A percentile compares a stretch with the other conserved stretches of the same genome.
Conservation (phyloP, 1,139 yeast species). For the Candida buenavistaensis region DNA sequence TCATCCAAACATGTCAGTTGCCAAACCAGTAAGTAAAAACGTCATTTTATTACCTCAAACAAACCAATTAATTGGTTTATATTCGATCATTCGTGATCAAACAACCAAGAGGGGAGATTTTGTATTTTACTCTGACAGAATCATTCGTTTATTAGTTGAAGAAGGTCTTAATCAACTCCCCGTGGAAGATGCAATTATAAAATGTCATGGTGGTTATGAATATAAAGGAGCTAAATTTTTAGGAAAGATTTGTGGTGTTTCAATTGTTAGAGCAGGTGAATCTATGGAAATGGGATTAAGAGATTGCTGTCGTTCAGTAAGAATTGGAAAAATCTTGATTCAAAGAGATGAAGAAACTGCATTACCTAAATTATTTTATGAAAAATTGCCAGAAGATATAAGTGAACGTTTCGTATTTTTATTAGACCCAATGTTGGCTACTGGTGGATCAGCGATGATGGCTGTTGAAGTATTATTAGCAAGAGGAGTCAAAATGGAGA, state of each 20-base stretch:
- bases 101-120: constrained; percentile 84
- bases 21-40: constrained; percentile 39
- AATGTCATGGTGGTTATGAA: constrained; percentile 73
- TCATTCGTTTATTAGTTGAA: constrained; percentile 88
- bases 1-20: constrained; percentile 17
- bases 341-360: constrained; percentile 94
- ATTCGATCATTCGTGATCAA: constrained; percentile 84
- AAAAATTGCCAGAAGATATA: constrained; percentile 90
- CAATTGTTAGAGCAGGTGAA: constrained; percentile 97
- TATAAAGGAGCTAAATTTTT: constrained; percentile 80
- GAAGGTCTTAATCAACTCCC: constrained; percentile 94
- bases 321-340: constrained; percentile 93
- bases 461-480: constrained; percentile 87
- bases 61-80: constrained; percentile 82
- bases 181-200: constrained; percentile 62
- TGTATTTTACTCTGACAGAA: constrained; percentile 91
- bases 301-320: constrained; percentile 91
- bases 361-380: constrained; percentile 78
- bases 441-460: constrained; percentile 98
- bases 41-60: constrained; percentile 81
- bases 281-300: constrained; percentile 98
- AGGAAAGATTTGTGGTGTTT: constrained; percentile 96
- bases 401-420: constrained; percentile 83
- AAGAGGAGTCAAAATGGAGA: constrained; percentile 83
- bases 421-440: constrained; percentile 95